phyloP scores from a whole-genome alignment of 164 flowering plant genomes.

The Dillenia turbinata region DNA sequence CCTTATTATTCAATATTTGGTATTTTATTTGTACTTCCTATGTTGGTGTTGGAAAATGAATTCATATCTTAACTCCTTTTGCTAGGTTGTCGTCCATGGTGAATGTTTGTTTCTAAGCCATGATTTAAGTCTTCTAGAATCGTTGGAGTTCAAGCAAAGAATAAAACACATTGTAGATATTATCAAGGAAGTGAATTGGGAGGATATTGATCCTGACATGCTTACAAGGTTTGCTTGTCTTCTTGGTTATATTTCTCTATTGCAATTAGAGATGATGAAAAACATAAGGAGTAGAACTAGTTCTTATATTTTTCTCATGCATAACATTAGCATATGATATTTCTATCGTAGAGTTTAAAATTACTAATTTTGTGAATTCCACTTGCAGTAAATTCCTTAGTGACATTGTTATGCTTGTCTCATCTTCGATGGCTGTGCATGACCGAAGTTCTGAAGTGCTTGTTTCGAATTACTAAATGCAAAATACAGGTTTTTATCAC shows the following conservation, averaged over 20 bases:
- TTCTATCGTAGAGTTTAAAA: not conserved
- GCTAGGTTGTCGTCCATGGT: constrained; percentile 52
- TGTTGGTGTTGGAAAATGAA: too few relatives aligned
- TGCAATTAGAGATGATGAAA: not conserved
- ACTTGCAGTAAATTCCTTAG: constrained; percentile 83
- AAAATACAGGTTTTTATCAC: constrained; percentile 49
- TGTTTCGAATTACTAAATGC: constrained; percentile 83
- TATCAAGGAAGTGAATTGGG: too few relatives aligned
- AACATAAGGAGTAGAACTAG: not conserved
- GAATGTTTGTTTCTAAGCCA: constrained; percentile 48
- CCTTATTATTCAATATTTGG: too few relatives aligned
- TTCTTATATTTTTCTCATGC: not conserved
- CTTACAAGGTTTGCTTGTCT: too few relatives aligned
- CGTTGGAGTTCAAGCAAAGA: too few relatives aligned
- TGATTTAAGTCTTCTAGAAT: too few relatives aligned
- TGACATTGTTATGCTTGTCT: constrained; percentile 68
- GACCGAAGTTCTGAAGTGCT: constrained; percentile 81
- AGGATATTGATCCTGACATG: too few relatives aligned
- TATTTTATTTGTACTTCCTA: too few relatives aligned
- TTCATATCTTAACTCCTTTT: too few relatives aligned
- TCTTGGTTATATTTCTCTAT: too few relatives aligned
- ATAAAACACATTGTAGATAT: too few relatives aligned
- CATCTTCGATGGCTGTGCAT: constrained; percentile 76
- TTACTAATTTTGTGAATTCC: constrained; percentile 8
- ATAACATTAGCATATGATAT: not conserved